These are phyloP conservation scores for Penicillium alfredii DNA, from an alignment of 495 filamentous ascomycete species.

Conservation along the genomic window DNA sequence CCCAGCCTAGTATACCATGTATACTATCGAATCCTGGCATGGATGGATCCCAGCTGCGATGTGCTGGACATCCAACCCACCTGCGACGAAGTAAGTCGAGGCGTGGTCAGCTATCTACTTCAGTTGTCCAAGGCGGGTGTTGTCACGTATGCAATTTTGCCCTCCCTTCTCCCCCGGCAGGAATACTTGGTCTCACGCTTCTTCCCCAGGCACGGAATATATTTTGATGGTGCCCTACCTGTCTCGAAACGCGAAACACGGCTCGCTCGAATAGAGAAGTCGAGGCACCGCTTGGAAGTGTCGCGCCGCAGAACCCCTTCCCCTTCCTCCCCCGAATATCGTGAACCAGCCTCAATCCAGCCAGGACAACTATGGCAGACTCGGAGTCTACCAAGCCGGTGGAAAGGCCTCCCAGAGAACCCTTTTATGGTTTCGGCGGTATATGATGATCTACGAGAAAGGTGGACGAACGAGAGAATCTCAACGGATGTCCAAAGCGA, in stretches of 20 bases:
- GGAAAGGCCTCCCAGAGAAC: conserved; percentile 43
- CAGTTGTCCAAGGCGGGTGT: conserved; percentile 45
- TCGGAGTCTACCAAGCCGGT: conserved; percentile 20
- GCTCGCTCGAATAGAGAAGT: conserved; percentile 43
- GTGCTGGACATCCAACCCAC: conserved; percentile 51
- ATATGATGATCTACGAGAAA: conserved; percentile 51
- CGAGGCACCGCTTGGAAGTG: conserved; percentile 33
- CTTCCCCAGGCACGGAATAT: conserved; percentile 48
- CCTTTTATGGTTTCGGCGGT: conserved; percentile 64
- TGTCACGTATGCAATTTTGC: conserved; percentile 51
- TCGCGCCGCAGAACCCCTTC: conserved; percentile 19
- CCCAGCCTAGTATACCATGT: conserved; percentile 70
- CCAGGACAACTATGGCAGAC: conserved; percentile 22
- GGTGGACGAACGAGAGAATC: conserved; percentile 30
- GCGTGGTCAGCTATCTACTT: conserved; percentile 56
- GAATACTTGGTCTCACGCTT: conserved; percentile 3
- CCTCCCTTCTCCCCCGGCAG: background rate
- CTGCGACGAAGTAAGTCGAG: conserved; percentile 54
- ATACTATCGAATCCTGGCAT: conserved; percentile 46
- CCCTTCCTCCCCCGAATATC: conserved; percentile 1
- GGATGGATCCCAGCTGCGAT: conserved; percentile 25
- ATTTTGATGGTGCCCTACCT: conserved; percentile 74
- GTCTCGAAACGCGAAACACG: conserved; percentile 48
- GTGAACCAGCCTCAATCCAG: conserved; percentile 5
- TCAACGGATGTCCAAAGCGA: conserved; percentile 4